phyloP scores from a whole-genome alignment of 2,329 filamentous ascomycete species.

The Myrmaecium sp. region DNA sequence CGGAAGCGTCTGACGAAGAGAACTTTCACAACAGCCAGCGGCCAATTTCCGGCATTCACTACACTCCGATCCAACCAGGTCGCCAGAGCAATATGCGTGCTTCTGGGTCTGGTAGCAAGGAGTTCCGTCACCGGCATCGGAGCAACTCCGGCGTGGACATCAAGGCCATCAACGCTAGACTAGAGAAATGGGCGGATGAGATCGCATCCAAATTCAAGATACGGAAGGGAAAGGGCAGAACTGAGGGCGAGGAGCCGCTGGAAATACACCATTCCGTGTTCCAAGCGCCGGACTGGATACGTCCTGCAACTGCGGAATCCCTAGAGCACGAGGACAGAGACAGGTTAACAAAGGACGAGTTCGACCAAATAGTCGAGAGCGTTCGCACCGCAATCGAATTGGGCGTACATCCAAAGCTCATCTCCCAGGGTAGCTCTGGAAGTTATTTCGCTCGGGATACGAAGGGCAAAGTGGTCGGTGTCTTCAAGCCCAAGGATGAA shows the following conservation, averaged over 20 bases:
- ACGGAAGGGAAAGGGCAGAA: constrained; percentile 53
- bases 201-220: constrained; percentile 96
- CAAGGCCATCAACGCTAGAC: constrained; percentile 89
- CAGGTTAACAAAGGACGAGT: constrained; percentile 60
- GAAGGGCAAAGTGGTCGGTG: constrained; percentile 85
- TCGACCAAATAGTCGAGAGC: constrained; percentile 77
- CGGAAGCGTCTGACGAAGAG: constrained; percentile 22
- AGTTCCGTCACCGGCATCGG: constrained; percentile 31
- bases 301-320: constrained; percentile 59
- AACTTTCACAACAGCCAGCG: constrained; percentile 14
- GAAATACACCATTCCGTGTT: constrained; percentile 98
- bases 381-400: constrained; percentile 81
- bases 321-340: constrained; percentile 47
- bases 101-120: constrained; percentile 15
- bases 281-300: constrained; percentile 74
- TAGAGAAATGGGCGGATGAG: constrained; percentile 95
- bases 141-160: constrained; percentile 89
- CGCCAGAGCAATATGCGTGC: constrained; percentile 25
- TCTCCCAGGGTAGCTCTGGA: constrained; percentile 89
- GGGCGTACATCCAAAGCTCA: constrained; percentile 86
- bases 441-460: constrained; percentile 93
- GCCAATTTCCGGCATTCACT: constrained; percentile 21
- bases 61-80: constrained; percentile 31
- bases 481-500: constrained; percentile 98
- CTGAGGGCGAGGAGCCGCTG: constrained; percentile 63